Conservation (phyloP, 2,329 filamentous ascomycete species). For the Aspergillus persii region DNA sequence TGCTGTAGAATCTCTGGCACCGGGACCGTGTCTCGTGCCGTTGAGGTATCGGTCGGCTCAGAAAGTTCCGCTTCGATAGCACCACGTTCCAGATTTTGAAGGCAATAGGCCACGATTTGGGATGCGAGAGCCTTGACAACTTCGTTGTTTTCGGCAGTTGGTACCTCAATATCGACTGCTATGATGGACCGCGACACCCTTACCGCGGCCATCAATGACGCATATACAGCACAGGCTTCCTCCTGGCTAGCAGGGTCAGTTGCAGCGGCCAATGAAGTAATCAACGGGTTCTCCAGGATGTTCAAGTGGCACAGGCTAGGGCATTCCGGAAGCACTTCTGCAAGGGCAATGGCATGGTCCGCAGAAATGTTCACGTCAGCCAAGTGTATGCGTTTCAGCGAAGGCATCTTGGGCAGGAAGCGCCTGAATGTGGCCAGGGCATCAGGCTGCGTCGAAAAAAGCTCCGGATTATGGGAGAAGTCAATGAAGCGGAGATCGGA, state of each 20-base stretch:
- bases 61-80: slow-evolving; percentile 61
- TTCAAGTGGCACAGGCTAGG: slow-evolving; percentile 79
- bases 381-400: slow-evolving; percentile 81
- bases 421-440: slow-evolving; percentile 73
- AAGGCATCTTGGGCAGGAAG: slow-evolving; percentile 76
- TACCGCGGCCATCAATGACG: slow-evolving; percentile 83
- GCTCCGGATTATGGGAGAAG: slow-evolving; percentile 79
- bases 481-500: slow-evolving; percentile 83
- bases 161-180: slow-evolving; percentile 88
- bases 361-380: slow-evolving; percentile 78
- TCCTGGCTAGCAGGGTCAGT: slow-evolving; percentile 79
- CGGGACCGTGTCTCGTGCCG: slow-evolving; percentile 49
- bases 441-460: slow-evolving; percentile 73
- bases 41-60: slow-evolving; percentile 46
- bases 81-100: slow-evolving; percentile 83
- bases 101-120: slow-evolving; percentile 90
- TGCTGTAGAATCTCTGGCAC: slow-evolving; percentile 83
- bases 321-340: slow-evolving; percentile 85
- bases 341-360: slow-evolving; percentile 85
- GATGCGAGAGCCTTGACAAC: slow-evolving; percentile 89
- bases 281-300: slow-evolving; percentile 70
- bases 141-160: slow-evolving; percentile 76
- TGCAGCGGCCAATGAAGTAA: slow-evolving; percentile 69
- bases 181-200: slow-evolving; percentile 80
- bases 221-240: slow-evolving; percentile 90